Evolutionary conservation across 768 basidiomycete species (phyloP).

Genomic region (Serendipita sp.): DNA sequence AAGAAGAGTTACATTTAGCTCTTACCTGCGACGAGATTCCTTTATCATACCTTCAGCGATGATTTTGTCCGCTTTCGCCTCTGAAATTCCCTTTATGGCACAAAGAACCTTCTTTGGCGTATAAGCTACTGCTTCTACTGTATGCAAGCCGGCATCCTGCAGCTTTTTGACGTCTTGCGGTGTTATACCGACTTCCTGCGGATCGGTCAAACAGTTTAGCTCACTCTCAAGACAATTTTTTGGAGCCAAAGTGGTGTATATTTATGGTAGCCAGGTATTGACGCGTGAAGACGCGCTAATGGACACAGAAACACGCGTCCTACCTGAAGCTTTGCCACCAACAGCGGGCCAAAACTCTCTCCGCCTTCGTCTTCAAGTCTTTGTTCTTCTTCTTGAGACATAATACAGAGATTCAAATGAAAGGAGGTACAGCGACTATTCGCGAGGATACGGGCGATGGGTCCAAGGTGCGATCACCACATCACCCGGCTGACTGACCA

Average conservation of each 20-base stretch:
- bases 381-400: conserved; percentile 38
- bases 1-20: neutral
- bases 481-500: too few species aligned
- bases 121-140: conserved; percentile 90
- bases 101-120: conserved; percentile 88
- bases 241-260: neutral
- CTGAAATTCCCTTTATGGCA: conserved; percentile 91
- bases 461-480: too few species aligned
- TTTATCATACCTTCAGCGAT: conserved; percentile 57
- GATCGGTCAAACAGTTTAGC: neutral
- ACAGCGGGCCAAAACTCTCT: conserved; percentile 61
- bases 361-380: conserved; percentile 36
- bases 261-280: neutral
- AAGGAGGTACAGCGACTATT: neutral
- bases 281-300: neutral
- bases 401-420: conserved; percentile 15
- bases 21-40: neutral
- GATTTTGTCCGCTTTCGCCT: conserved; percentile 95
- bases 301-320: conserved; percentile 3
- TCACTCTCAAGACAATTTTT: neutral
- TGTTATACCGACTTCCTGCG: conserved; percentile 78
- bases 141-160: conserved; percentile 77
- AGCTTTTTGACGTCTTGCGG: conserved; percentile 92
- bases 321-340: conserved; percentile 50
- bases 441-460: too few species aligned